Percentiles rank a stretch among this genome's conserved stretches.
phyloP scores from a whole-genome alignment of 2,329 filamentous ascomycete genomes.

The Aureobasidium sp. region DNA sequence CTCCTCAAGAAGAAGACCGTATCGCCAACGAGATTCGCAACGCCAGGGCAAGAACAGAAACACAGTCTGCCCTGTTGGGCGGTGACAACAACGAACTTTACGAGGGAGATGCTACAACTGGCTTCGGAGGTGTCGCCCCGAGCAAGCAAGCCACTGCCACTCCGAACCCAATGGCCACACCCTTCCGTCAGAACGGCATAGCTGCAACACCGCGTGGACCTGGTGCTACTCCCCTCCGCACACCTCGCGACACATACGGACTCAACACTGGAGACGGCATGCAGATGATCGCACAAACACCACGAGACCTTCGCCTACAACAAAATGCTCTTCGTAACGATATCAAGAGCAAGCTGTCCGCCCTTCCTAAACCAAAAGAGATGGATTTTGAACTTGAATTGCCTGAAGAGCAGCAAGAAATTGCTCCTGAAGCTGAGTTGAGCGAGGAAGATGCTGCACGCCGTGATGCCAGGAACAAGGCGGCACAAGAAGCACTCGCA shows the following conservation, averaged over 20 bases:
- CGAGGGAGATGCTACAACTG: conserved; percentile 84
- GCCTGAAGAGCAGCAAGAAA: conserved; percentile 81
- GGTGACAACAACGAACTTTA: conserved; percentile 94
- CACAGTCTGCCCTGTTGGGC: conserved; percentile 91
- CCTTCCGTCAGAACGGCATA: conserved; percentile 68
- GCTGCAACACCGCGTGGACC: conserved; percentile 70
- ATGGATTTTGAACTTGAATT: conserved; percentile 95
- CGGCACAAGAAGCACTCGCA: conserved; percentile 68
- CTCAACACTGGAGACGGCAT: conserved; percentile 79
- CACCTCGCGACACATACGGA: conserved; percentile 87
- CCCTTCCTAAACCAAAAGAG: conserved; percentile 92
- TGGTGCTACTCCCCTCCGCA: conserved; percentile 87
- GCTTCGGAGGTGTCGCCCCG: conserved; percentile 87
- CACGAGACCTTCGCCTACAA: conserved; percentile 76
- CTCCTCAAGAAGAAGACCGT: conserved; percentile 92
- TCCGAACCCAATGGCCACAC: conserved; percentile 95
- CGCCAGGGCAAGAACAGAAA: conserved; percentile 91
- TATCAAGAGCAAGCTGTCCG: conserved; percentile 77
- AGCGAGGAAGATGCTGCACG: conserved; percentile 76
- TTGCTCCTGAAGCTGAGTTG: conserved; percentile 52
- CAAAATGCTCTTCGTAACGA: conserved; percentile 75
- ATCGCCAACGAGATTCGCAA: conserved; percentile 98
- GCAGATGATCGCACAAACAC: conserved; percentile 77
- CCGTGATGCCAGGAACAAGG: conserved; percentile 75
- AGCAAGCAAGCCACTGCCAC: conserved; percentile 86